phyloP scores from a whole-genome alignment of 106 monocot genomes.

The Alisma plantagoaquatica region DNA sequence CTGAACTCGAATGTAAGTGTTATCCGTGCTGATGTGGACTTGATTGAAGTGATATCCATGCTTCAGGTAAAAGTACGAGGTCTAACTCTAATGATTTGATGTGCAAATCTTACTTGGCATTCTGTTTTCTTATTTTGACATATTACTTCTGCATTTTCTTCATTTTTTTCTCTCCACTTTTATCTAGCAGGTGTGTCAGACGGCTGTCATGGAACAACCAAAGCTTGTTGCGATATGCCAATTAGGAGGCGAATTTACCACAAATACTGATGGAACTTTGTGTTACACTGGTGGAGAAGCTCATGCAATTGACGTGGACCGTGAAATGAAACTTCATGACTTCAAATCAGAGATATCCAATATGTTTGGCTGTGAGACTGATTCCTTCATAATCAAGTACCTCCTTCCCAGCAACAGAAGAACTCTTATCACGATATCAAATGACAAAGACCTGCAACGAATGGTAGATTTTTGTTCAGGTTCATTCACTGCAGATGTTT shows the following conservation, averaged over 20 bases:
- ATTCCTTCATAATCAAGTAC: slow-evolving; percentile 62
- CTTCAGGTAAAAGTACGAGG: too few relatives aligned
- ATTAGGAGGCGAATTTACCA: slow-evolving; percentile 70
- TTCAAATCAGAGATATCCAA: slow-evolving; percentile 63
- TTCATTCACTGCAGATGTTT: slow-evolving; percentile 73
- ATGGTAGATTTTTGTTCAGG: slow-evolving; percentile 79
- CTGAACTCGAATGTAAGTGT: too few relatives aligned
- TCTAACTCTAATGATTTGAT: too few relatives aligned
- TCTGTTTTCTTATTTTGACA: too few relatives aligned
- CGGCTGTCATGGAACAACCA: slow-evolving; percentile 23
- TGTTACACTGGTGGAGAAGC: slow-evolving; percentile 84
- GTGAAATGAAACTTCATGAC: slow-evolving; percentile 45
- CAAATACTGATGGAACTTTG: slow-evolving; percentile 64
- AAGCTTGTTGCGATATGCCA: slow-evolving; percentile 76
- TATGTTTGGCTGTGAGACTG: slow-evolving; percentile 51
- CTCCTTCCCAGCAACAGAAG: slow-evolving; percentile 82
- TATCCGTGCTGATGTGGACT: too few relatives aligned
- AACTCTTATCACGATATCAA: slow-evolving; percentile 77
- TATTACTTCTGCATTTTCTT: too few relatives aligned
- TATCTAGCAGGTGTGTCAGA: slow-evolving; percentile 4
- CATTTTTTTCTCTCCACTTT: too few relatives aligned
- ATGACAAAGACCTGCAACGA: slow-evolving; percentile 80
- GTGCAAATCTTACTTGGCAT: too few relatives aligned
- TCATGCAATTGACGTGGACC: slow-evolving; percentile 76
- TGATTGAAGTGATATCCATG: too few relatives aligned